Evolutionary conservation across 2,329 filamentous ascomycete species (phyloP), one percentile per base, ranked within the genome.

Genomic region (Lachnellula cervina): DNA sequence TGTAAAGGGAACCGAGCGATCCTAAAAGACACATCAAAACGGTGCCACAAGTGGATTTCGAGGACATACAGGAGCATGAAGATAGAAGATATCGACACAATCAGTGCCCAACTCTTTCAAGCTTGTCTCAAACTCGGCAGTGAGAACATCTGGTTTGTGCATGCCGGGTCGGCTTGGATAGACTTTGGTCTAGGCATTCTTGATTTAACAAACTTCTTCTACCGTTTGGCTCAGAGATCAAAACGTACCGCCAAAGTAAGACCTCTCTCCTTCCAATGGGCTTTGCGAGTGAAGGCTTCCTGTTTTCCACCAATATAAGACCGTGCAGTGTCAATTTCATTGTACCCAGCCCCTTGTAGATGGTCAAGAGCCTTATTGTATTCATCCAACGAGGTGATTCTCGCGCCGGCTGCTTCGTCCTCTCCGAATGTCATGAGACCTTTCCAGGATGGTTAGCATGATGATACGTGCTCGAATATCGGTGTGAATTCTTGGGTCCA

Each of bases 371-470:
- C 80, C 64, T 81, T 81, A 64, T 86, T 88, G 75, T 86, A 90
- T 44, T 88, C 86, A 56, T 82, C 71, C 2, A 78, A 34, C 54
- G 78, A 75, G 9, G 88, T 92, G 67, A 96, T 84, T 46, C 90
- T 84, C 45, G 87, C 89, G 37, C 88, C 89, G 13, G 72, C 68
- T 40, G 68, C 64, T 56, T 79, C 77, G 55, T 82, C 80, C 2
- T 88, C 83, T 32, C 87, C 88, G 75, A 90, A 91, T 68, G 87
- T 92, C 90, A 95, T 94, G 53, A 91, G 79, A 62, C 90, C 90
- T 57, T 53, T 17, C 43, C 48, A 28, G 34, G 49, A 23, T 21
- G 25, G 60, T 56, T 23, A 56, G 42, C 19, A 23, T 44, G 2
- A 23, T 21, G 19, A 19, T 21, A 44, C 8, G 11, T 23, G 19